Evolutionary conservation across 139 green algal species (phyloP), one percentile per base, ranked within the genome.

Genomic region (Dunaliella primolecta): DNA sequence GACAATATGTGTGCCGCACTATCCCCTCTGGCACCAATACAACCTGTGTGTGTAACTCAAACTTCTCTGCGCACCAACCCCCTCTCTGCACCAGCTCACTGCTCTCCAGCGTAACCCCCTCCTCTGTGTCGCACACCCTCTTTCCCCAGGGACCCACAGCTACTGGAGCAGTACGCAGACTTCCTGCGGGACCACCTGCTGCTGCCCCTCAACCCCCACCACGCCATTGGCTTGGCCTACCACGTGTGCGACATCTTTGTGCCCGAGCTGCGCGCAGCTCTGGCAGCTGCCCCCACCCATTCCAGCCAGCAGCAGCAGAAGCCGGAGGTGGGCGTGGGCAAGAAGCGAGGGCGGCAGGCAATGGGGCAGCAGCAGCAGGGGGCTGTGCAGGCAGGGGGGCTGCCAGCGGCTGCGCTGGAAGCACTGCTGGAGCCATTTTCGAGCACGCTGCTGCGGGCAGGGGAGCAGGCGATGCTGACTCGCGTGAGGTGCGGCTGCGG

Each of bases 171-270:
- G 1, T 91, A 90, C 80, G 86, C 85, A 0, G 76, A 74, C 3
- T 86, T 88, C 15, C 86, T 94, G 80, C 84, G 75, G 11, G 30
- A 88, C 15, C 71, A 87, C 33, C 72, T 95, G 3, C n/a, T 96
- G 72, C 37, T 93, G 77, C 84, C 88, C 2, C 36, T 71, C 3
- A 83, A 85, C 77, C 76, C 33, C 30, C 11, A 85, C 37, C n/a
- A 74, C 0, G 90, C 91, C 2, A 57, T 84, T 1, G 94, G 93
- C 3, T 29, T 95, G 36, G 84, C 90, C 0, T 97, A 95, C 86
- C 95, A 98, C 83, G 20, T 98, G 0, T 84, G 86, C 23, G 96
- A 98, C 85, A 46, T 98, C 24, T 93, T 92, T 72, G 32, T 98
- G 38, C 87, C 89, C 0, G 96, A 98, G 89, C 87, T 98, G 35